These are phyloP conservation scores for Kwoniella europaea DNA, from an alignment of 768 basidiomycete genomes.

Conservation along the genomic window DNA sequence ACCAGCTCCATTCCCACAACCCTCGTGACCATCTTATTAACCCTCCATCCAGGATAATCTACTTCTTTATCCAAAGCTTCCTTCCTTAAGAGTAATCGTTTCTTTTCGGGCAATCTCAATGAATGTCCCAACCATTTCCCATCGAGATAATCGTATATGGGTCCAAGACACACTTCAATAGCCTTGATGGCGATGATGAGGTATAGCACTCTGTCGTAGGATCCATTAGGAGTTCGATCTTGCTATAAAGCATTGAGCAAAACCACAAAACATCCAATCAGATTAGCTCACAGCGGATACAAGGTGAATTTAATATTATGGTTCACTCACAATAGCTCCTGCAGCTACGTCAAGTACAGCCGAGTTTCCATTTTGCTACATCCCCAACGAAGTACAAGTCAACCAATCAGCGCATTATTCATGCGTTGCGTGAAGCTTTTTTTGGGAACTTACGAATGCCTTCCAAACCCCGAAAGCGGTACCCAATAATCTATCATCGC, in stretches of 20 bases:
- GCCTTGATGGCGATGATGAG: conserved; percentile 53
- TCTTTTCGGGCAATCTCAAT: conserved; percentile 36
- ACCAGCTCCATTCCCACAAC: conserved; percentile 26
- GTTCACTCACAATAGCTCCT: conserved; percentile 45
- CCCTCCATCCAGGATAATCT: conserved; percentile 35
- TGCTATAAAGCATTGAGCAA: conserved; percentile 23
- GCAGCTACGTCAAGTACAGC: conserved; percentile 50
- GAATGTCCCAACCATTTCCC: conserved; percentile 47
- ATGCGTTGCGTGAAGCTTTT: too few relatives aligned
- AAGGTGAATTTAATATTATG: not conserved
- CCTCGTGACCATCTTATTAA: conserved; percentile 20
- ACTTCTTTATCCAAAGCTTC: conserved; percentile 6
- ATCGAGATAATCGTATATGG: conserved; percentile 45
- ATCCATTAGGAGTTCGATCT: conserved; percentile 41
- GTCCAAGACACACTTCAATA: conserved; percentile 41
- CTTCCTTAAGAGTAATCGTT: conserved; percentile 29
- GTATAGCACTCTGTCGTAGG: conserved; percentile 53
- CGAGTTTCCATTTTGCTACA: conserved; percentile 39
- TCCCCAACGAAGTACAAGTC: not conserved
- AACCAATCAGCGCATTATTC: not conserved
- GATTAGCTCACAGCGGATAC: too few relatives aligned
- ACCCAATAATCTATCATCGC: conserved; percentile 46
- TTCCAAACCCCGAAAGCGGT: conserved; percentile 56
- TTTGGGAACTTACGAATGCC: conserved; percentile 40
- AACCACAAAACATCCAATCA: too few relatives aligned